Percentiles rank a stretch among this genome's conserved stretches.
These are phyloP conservation scores for Zygoascus bituminiphila DNA, from an alignment of 805 yeast genomes.

Conservation along the genomic window DNA sequence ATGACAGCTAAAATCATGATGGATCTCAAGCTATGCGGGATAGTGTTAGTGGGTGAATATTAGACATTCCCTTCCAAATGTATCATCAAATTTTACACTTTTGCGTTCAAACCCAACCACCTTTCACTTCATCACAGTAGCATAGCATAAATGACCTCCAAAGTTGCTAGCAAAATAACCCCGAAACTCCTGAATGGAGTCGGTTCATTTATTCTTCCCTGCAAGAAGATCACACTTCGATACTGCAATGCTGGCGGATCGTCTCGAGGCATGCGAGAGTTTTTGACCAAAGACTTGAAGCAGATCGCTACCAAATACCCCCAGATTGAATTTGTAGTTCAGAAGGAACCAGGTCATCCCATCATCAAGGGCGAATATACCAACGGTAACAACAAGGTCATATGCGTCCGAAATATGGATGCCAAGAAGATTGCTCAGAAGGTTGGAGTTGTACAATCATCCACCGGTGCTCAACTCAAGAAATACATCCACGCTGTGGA, in stretches of 20 bases:
- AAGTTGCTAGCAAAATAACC: constrained; percentile 6
- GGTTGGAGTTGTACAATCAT: constrained; percentile 52
- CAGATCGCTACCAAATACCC: constrained; percentile 53
- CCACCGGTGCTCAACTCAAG: constrained; percentile 55
- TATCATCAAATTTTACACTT: neutral
- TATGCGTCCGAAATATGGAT: constrained; percentile 71
- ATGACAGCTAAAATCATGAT: too few species aligned
- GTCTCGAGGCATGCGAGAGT: constrained; percentile 73
- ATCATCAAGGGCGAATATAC: constrained; percentile 52
- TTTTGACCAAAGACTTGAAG: constrained; percentile 46
- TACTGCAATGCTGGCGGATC: constrained; percentile 97
- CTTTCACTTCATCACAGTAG: neutral
- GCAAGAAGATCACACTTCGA: constrained; percentile 65
- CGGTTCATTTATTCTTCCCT: constrained; percentile 35
- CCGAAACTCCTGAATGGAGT: constrained; percentile 26
- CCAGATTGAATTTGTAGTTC: constrained; percentile 61
- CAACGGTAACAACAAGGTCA: constrained; percentile 41
- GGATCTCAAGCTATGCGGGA: too few species aligned
- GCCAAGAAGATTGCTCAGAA: constrained; percentile 55
- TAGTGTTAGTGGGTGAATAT: too few species aligned
- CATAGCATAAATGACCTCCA: constrained; percentile 14
- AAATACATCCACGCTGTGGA: constrained; percentile 71
- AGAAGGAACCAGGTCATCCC: constrained; percentile 78
- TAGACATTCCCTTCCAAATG: too few species aligned
- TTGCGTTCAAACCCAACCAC: too few species aligned